Evolutionary conservation across 2,329 filamentous ascomycete genomes (phyloP).

Genomic region (Pseudocercospora crystallina): DNA sequence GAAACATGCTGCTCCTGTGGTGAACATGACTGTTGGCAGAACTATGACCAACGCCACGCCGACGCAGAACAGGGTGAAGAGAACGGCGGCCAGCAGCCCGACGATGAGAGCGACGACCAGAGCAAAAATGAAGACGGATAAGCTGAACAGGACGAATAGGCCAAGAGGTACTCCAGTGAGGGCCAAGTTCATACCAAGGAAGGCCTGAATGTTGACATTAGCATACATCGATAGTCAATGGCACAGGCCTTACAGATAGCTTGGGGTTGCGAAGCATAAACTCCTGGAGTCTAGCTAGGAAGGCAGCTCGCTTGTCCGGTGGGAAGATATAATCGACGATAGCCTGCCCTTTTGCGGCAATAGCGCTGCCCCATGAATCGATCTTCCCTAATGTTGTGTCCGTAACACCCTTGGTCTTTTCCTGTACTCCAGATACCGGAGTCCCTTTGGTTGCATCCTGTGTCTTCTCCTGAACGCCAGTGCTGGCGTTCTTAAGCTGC

Average conservation of each 20-base stretch:
- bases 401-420: conserved; percentile 30
- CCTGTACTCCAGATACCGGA: conserved; percentile 19
- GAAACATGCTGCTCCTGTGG: conserved; percentile 60
- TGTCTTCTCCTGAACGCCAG: conserved; percentile 20
- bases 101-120: conserved; percentile 59
- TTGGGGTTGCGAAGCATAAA: conserved; percentile 67
- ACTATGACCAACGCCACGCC: conserved; percentile 67
- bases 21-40: conserved; percentile 66
- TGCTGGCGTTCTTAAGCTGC: conserved; percentile 20
- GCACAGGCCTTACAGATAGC: conserved; percentile 58
- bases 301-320: conserved; percentile 59
- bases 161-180: conserved; percentile 67
- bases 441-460: conserved; percentile 24
- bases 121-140: conserved; percentile 63
- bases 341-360: conserved; percentile 32
- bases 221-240: background rate
- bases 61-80: conserved; percentile 68
- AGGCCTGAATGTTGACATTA: conserved; percentile 54
- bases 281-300: conserved; percentile 53
- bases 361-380: conserved; percentile 28
- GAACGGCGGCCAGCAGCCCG: conserved; percentile 49
- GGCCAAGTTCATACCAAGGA: conserved; percentile 64
- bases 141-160: conserved; percentile 66
- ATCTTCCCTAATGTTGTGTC: conserved; percentile 31
- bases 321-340: conserved; percentile 57